These are phyloP conservation scores for Moricandia moricandioides DNA, from an alignment of 345 rosid species.

Conservation along the genomic window DNA sequence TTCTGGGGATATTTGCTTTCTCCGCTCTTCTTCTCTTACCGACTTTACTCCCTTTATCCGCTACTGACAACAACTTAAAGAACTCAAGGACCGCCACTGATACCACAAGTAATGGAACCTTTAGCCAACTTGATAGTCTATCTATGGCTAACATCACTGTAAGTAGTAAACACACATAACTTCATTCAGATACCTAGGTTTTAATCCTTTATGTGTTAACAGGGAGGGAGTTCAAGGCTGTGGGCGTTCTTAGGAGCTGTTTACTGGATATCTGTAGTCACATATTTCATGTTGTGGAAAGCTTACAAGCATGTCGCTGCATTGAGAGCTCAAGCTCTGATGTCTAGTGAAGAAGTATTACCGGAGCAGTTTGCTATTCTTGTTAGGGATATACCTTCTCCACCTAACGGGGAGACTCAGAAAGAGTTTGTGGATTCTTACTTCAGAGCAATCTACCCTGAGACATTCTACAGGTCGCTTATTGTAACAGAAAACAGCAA, in stretches of 20 bases:
- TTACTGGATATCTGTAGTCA: slow-evolving; percentile 80
- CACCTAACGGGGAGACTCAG: slow-evolving; percentile 50
- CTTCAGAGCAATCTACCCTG: slow-evolving; percentile 69
- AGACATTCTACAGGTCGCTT: slow-evolving; percentile 81
- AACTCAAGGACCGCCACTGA: slow-evolving; percentile 5
- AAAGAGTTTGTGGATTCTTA: slow-evolving; percentile 85
- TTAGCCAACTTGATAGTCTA: slow-evolving; percentile 67
- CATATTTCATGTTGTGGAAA: slow-evolving; percentile 74
- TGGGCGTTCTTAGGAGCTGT: slow-evolving; percentile 66
- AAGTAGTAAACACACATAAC: slow-evolving; percentile 21
- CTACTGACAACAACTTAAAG: slow-evolving; percentile 44
- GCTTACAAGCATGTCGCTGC: slow-evolving; percentile 73
- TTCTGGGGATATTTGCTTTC: slow-evolving; percentile 61
- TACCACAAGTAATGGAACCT: slow-evolving; percentile 51
- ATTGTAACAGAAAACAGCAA: slow-evolving; percentile 64
- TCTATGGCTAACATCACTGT: slow-evolving; percentile 75
- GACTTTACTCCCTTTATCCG: slow-evolving; percentile 69
- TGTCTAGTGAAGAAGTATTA: slow-evolving; percentile 49
- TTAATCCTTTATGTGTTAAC: background rate
- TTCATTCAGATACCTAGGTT: background rate
- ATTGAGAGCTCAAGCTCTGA: slow-evolving; percentile 69
- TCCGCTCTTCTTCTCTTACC: slow-evolving; percentile 71
- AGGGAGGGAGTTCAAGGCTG: slow-evolving; percentile 59
- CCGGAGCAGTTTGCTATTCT: slow-evolving; percentile 81
- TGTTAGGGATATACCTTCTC: slow-evolving; percentile 72